A percentile compares a stretch with the other conserved stretches of the same genome.
Conservation (phyloP, 805 yeast species). For the Teunomyces kruisii region DNA sequence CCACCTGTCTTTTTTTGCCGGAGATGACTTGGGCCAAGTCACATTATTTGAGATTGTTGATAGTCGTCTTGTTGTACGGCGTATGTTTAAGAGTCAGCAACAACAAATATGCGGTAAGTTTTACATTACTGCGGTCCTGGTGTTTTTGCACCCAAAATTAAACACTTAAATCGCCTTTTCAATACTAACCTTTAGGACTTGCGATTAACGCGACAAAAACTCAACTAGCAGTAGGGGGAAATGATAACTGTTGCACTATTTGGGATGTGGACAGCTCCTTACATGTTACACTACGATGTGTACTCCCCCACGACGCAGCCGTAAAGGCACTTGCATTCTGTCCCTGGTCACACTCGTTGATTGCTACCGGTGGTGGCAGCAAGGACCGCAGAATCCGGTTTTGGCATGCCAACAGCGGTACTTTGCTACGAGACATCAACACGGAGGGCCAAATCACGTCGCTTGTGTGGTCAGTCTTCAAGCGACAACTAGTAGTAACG, state of each 20-base stretch:
- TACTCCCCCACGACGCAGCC: slow-evolving; percentile 75
- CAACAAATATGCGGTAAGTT: slow-evolving; percentile 41
- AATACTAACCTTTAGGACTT: slow-evolving; percentile 44
- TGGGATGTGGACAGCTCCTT: slow-evolving; percentile 58
- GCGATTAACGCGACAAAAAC: slow-evolving; percentile 53
- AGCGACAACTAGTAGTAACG: slow-evolving; percentile 69
- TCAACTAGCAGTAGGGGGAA: slow-evolving; percentile 78
- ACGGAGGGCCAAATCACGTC: slow-evolving; percentile 80
- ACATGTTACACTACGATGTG: slow-evolving; percentile 43
- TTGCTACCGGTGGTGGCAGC: slow-evolving; percentile 92
- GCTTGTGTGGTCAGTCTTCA: slow-evolving; percentile 66
- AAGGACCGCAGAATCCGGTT: slow-evolving; percentile 77
- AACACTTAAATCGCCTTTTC: too few relatives aligned
- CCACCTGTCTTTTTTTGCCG: slow-evolving; percentile 50
- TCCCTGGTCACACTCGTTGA: slow-evolving; percentile 79
- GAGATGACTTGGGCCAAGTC: slow-evolving; percentile 67
- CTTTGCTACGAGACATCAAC: slow-evolving; percentile 53
- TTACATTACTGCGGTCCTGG: slow-evolving; percentile 1
- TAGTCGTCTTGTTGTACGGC: slow-evolving; percentile 8
- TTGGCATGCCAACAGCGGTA: slow-evolving; percentile 85
- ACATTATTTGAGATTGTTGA: slow-evolving; percentile 35
- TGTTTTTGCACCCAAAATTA: not conserved
- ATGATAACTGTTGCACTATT: slow-evolving; percentile 75
- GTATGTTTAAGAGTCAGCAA: slow-evolving; percentile 25
- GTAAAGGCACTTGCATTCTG: slow-evolving; percentile 88